Evolutionary conservation across 1,284 basidiomycete species (phyloP).

Genomic region (Meira miltonrushii): DNA sequence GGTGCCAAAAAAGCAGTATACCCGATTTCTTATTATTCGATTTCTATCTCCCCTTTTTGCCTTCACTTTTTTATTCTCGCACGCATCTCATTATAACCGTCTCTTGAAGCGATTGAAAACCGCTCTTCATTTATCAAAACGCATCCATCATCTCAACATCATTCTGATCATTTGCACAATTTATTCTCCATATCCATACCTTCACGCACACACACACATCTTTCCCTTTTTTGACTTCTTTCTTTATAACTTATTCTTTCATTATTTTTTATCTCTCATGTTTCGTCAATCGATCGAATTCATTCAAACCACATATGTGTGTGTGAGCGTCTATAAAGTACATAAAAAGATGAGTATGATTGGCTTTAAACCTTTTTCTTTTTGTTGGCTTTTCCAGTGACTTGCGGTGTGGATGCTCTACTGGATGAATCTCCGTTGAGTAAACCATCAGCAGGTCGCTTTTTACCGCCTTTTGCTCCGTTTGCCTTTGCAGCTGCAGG

Average conservation of each 20-base stretch:
- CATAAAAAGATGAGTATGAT: background rate
- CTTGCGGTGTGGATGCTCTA: conserved; percentile 12
- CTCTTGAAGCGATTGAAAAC: too few species aligned
- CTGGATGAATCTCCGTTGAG: conserved; percentile 7
- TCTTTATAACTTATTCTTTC: background rate
- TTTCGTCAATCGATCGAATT: background rate
- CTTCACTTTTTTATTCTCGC: too few species aligned
- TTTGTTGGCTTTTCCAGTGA: background rate
- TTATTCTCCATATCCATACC: background rate
- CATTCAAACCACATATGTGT: background rate
- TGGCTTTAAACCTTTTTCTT: conserved; percentile 10
- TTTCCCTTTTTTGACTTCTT: background rate
- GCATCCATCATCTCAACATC: background rate
- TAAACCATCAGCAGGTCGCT: conserved; percentile 4
- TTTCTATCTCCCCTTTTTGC: too few species aligned
- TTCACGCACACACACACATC: background rate
- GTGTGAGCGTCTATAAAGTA: background rate
- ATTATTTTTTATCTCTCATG: background rate
- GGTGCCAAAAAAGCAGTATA: too few species aligned
- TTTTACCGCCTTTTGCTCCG: conserved; percentile 3
- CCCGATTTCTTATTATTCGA: too few species aligned
- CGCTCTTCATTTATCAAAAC: background rate
- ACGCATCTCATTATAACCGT: too few species aligned
- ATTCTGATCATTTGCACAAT: background rate
- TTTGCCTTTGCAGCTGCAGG: background rate